Base-by-base conservation (phyloP, 768 basidiomycete genomes). In the Suillus weaverae region DNA sequence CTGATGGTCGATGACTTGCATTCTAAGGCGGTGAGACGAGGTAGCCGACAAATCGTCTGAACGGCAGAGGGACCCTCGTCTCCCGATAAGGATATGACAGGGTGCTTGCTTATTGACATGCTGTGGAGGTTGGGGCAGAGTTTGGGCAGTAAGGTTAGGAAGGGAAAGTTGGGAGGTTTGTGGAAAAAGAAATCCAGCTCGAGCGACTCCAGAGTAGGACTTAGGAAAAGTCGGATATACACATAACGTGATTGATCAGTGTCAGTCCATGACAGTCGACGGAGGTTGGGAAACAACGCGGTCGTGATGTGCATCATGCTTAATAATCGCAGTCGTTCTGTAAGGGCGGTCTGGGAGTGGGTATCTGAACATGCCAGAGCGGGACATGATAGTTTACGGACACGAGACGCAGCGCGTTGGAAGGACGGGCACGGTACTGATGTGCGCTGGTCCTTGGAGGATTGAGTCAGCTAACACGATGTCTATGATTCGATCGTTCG, bases 101-200 rank as follows among this genome's bases (percentile, higher is more conserved):
- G 30, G 18, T 59, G 39, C 39, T 59, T 59, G 39, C 57, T 59
- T 59, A 59, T 59, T 7, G 57, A 41, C 30, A 59, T 26, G 10
- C 41, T 59, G 39, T 4, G 57, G 30, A 59, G 57, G 30, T 59
- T 59, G 10, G 57, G 57, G 39, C 57, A 59, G 20, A 59, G 57
- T 32, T 41, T 20, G 3, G 57, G 57, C 11, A 59, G 57, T 13
- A 20, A 41, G 6, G 57, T 13, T 20, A 59, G 30, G 39, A 59
- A 59, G 5, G 57, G 57, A 41, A 59, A 59, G 26, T 59, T 1
- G 39, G 39, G 57, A 59, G 39, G 39, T 59, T 59, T 59, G 6
- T 59, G 57, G 57, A 59, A 59, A 59, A 22, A 59, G 20, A 59
- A 59, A 59, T 59, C 57, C 39, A 59, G 57, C 18, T 59, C 57